Percentiles rank a stretch among this genome's conserved stretches.
These are phyloP conservation scores for Kodamaea lidongshanica DNA, from an alignment of 805 yeast genomes.

Conservation along the genomic window DNA sequence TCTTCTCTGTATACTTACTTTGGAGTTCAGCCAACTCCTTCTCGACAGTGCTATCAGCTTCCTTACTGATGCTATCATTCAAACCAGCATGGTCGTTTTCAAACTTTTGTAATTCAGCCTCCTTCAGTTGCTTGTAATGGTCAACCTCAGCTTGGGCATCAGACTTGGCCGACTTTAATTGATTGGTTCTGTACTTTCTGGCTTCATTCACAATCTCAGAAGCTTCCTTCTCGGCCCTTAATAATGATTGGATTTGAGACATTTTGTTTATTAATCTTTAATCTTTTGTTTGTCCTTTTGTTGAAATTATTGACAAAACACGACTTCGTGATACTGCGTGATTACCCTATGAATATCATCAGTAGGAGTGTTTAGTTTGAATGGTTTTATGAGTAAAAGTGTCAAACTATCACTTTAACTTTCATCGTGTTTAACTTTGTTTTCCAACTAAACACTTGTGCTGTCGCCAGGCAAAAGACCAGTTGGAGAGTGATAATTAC, in stretches of 20 bases:
- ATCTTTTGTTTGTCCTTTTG: too few relatives aligned
- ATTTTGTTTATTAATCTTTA: background rate
- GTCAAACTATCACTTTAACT: too few relatives aligned
- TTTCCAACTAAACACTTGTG: too few relatives aligned
- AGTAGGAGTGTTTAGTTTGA: too few relatives aligned
- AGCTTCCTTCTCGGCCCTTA: slow-evolving; percentile 91
- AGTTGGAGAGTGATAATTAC: too few relatives aligned
- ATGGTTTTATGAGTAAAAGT: too few relatives aligned
- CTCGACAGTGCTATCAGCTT: slow-evolving; percentile 71
- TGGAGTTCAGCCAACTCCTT: slow-evolving; percentile 65
- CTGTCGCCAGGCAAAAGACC: too few relatives aligned
- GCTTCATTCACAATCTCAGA: slow-evolving; percentile 92
- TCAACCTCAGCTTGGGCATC: slow-evolving; percentile 90
- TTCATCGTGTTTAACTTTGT: too few relatives aligned
- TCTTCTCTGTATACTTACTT: slow-evolving; percentile 56
- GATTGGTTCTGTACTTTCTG: slow-evolving; percentile 80
- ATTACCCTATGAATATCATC: too few relatives aligned
- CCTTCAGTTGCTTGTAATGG: slow-evolving; percentile 79
- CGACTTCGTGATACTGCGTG: too few relatives aligned
- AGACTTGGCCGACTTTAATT: slow-evolving; percentile 87
- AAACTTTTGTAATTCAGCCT: slow-evolving; percentile 66
- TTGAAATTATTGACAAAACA: too few relatives aligned
- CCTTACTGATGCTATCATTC: slow-evolving; percentile 69
- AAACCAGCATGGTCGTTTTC: slow-evolving; percentile 70
- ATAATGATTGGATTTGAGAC: slow-evolving; percentile 20